Evolutionary conservation across 1,139 yeast species (phyloP), one percentile per base, ranked within the genome.

Genomic region (Scheffersomyces parashehatae): DNA sequence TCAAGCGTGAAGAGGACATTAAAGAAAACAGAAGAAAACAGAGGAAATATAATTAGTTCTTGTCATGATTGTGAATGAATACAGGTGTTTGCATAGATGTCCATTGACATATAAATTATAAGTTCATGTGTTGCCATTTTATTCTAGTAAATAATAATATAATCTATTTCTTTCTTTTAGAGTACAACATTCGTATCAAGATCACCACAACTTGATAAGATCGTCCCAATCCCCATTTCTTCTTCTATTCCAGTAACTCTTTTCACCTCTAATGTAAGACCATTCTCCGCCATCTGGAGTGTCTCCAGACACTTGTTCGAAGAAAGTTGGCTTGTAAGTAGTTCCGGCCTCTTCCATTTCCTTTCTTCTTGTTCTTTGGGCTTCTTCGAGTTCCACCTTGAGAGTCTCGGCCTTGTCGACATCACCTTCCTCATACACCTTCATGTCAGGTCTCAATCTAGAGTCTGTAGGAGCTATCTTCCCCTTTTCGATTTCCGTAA

Each of bases 391-490:
- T 39, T 75, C 67, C 32, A 79, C 64, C 60, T 93, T 93, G 49
- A 81, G 53, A 1, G 51, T 55, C 59, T 91, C 97, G 0, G 98
- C 97, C 40, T 70, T 67, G 12, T 81, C 88, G 7, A 84, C 67
- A 15, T 81, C 68, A 3, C 95, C 95, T 16, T 74, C 59, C 57
- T 89, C 96, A 54, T 89, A 89, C 5, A 73, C 68, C 37, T 79
- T 70, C 58, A 89, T 80, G 63, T 93, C 99, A 0, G 97, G 98
- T 57, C 99, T 79, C 37, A 83, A 65, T 58, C 99, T 79, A 3
- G 97, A 87, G 60, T 93, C 99, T 0, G 95, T 88, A 5, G 91
- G 93, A 3, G 98, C 84, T 39, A 91, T 55, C 1, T 63, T 48
- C 10, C 73, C 85, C 30, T 77, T 60, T 59, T 89, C 97, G 28